Conservation (phyloP, 352 stramenopile species). For the Blastocystis sp. region DNA sequence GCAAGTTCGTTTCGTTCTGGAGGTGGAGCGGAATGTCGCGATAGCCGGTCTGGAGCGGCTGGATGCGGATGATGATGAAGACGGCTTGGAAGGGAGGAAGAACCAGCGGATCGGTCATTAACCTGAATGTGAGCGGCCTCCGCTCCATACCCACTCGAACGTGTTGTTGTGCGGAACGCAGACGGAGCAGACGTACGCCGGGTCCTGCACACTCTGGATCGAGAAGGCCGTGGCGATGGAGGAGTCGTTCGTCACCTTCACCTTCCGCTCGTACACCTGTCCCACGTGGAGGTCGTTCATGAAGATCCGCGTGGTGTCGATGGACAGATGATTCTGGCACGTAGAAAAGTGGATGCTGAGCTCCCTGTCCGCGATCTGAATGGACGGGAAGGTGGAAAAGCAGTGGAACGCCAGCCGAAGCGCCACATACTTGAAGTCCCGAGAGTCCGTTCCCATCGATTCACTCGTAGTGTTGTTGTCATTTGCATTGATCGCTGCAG, state of each 20-base stretch:
- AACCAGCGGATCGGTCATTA: not conserved
- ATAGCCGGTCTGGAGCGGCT: constrained; percentile 54
- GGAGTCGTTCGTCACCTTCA: constrained; percentile 33
- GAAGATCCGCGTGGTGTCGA: not conserved
- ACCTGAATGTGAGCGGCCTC: not conserved
- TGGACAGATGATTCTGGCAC: not conserved
- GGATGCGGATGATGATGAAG: constrained; percentile 8
- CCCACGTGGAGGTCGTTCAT: constrained; percentile 60
- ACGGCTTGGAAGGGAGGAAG: not conserved
- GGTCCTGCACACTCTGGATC: not conserved
- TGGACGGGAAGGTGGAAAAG: not conserved
- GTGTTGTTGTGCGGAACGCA: not conserved
- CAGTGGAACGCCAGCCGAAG: constrained; percentile 29
- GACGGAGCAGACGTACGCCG: constrained; percentile 44
- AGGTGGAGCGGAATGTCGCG: constrained; percentile 27
- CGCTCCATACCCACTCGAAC: not conserved
- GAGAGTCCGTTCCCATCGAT: not conserved
- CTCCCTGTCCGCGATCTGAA: not conserved
- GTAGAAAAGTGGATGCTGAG: constrained; percentile 46
- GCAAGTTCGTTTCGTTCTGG: constrained; percentile 56
- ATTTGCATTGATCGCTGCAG: not conserved
- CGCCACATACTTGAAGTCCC: not conserved
- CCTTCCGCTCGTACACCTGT: constrained; percentile 40
- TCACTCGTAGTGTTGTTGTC: not conserved
- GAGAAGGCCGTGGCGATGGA: constrained; percentile 29